Evolutionary conservation across 768 basidiomycete species (phyloP).

Genomic region (Psilocybe subaeruginosa): DNA sequence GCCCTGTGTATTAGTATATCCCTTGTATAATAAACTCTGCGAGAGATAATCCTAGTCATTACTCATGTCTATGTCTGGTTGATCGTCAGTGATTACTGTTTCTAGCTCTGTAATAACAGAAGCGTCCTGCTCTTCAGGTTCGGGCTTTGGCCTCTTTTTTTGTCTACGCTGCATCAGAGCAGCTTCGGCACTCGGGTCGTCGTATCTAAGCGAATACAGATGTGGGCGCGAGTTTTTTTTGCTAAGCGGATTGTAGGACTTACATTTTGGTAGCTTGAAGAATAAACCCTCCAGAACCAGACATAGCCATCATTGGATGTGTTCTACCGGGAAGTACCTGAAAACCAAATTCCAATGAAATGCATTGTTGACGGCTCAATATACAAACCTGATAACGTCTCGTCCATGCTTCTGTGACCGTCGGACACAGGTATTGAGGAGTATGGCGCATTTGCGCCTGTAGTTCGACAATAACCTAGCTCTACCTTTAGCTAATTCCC

Average conservation of each 20-base stretch:
- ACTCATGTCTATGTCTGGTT: constrained; percentile 13
- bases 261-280: constrained; percentile 89
- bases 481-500: background rate
- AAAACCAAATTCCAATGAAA: background rate
- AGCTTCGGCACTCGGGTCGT: constrained; percentile 64
- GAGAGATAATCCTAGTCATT: constrained; percentile 12
- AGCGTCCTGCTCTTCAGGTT: constrained; percentile 6
- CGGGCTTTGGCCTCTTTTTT: constrained; percentile 38
- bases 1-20: constrained; percentile 4
- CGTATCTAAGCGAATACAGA: constrained; percentile 47
- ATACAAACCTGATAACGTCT: constrained; percentile 79
- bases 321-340: constrained; percentile 92
- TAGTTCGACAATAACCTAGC: constrained; percentile 74
- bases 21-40: constrained; percentile 3
- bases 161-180: constrained; percentile 50
- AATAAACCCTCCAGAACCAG: constrained; percentile 88
- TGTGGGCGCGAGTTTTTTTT: background rate
- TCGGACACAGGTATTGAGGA: constrained; percentile 75
- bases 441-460: constrained; percentile 70
- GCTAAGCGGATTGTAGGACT: constrained; percentile 9
- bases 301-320: constrained; percentile 92
- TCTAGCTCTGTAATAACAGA: background rate
- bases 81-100: background rate
- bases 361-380: background rate
- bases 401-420: constrained; percentile 84